Evolutionary conservation across 2,329 filamentous ascomycete species (phyloP).

Genomic region (Microsporum ferrugineum): DNA sequence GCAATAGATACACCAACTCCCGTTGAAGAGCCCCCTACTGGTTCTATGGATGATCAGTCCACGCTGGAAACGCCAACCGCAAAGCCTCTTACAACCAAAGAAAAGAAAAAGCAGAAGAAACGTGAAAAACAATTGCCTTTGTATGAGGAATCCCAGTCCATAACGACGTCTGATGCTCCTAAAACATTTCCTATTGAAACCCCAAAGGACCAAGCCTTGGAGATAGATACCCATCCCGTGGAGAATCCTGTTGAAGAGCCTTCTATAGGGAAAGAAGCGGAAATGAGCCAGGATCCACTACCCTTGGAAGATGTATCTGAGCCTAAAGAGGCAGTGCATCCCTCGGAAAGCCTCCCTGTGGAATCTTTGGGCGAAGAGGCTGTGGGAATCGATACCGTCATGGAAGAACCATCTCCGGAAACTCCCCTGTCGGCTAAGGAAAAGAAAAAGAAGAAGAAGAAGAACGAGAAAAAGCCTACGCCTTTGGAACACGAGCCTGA

Average conservation of each 20-base stretch:
- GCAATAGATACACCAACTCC: neutral
- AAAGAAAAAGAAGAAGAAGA: slow-evolving; percentile 11
- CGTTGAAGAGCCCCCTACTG: neutral
- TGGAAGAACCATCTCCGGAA: neutral
- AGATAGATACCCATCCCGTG: neutral
- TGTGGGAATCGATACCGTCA: neutral
- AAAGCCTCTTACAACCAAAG: slow-evolving; percentile 2
- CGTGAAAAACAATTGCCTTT: neutral
- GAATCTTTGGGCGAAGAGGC: neutral
- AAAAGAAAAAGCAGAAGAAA: slow-evolving; percentile 5
- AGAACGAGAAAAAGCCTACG: slow-evolving; percentile 6
- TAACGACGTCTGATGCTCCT: neutral
- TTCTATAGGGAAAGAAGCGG: neutral
- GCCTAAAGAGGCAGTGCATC: neutral
- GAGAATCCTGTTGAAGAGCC: neutral
- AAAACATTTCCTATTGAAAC: neutral
- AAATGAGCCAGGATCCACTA: neutral
- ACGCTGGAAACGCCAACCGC: neutral
- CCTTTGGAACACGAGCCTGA: slow-evolving; percentile 10
- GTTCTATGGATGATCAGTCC: neutral
- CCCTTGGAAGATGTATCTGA: neutral
- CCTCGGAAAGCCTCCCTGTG: neutral
- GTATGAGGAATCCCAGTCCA: neutral
- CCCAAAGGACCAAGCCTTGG: neutral
- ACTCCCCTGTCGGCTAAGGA: neutral